Evolutionary conservation across 371 early-diverging fungal genomes (phyloP), one percentile per base, ranked within the genome.

Genomic region (Rhizomucor pusillus): DNA sequence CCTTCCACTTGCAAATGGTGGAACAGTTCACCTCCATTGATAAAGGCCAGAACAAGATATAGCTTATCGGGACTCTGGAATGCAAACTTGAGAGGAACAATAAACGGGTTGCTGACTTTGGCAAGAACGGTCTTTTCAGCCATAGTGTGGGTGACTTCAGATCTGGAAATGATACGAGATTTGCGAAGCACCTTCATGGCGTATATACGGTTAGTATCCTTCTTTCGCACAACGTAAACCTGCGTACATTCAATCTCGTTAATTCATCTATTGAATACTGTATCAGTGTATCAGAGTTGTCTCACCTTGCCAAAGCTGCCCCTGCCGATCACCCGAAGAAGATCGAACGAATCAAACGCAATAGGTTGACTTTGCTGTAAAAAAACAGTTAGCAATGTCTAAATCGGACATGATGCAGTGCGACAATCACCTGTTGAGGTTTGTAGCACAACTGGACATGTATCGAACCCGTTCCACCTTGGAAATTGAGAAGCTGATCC

Each of bases 171-270:
- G 54, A 98, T 93, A 62, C 90, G 88, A n/a, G 91, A 83, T 76
- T 99, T 99, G 51, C 86, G 85, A 50, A 97, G 66, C 36, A 95
- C 93, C 71, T 99, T 99, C 90, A 99, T 91, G 46, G 99, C 99
- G 69, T 98, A 96, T 67, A 95, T 93, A 51, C 95, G 89, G 57
- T 86, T 87, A 16, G 94, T 94, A 66, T 95, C 94, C 57, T 88
- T 88, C 71, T 97, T 93, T 43, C 93, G 89, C 20, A 95, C 95
- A 67, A 95, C 95, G 84, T 95, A 92, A 12, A 98, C 91, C 82
- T 81, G 56, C 37, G 19, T n/a, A 1, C 13, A 14, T 46, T 11
- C 22, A 19, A 29, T 18, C 49, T 16, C 18, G 37, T 50, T 19
- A 23, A 2, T 50, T 20, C 22, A 35, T 1, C 3, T 6, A 24